Evolutionary conservation across 164 flowering plant species (phyloP).

Genomic region (Cinnamomum micranthum): DNA sequence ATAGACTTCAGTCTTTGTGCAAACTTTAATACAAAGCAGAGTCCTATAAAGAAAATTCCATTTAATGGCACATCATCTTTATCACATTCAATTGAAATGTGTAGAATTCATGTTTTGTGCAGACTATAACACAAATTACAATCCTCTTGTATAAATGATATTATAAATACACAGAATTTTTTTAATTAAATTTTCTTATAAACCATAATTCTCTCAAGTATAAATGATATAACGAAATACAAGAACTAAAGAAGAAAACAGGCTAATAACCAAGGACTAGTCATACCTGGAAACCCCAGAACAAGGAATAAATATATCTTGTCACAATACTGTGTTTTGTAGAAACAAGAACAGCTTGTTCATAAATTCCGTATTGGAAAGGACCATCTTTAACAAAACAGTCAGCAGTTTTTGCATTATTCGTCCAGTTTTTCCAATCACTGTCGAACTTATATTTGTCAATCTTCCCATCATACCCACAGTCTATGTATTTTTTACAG

Average conservation of each 20-base stretch:
- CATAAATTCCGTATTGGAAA: constrained; percentile 69
- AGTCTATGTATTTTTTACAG: constrained; percentile 60
- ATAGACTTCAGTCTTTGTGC: neutral
- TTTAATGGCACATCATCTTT: neutral
- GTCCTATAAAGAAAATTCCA: neutral
- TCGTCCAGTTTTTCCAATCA: constrained; percentile 34
- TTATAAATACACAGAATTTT: too few relatives aligned
- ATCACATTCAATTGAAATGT: neutral
- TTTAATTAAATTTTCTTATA: too few relatives aligned
- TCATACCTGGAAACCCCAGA: constrained; percentile 96
- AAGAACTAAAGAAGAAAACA: neutral
- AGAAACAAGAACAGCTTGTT: constrained; percentile 54
- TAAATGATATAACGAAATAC: neutral
- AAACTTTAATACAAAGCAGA: neutral
- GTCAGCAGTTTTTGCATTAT: constrained; percentile 26
- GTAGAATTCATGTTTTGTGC: neutral
- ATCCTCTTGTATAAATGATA: neutral
- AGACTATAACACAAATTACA: neutral
- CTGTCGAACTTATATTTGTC: neutral
- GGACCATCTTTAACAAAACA: constrained; percentile 35
- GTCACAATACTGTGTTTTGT: constrained; percentile 27
- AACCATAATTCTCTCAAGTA: neutral
- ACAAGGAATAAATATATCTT: constrained; percentile 71
- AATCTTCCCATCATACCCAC: constrained; percentile 47
- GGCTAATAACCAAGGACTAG: neutral